A percentile compares a stretch with the other conserved stretches of the same genome.
These are phyloP conservation scores for Hygrophorus russula DNA, from an alignment of 768 basidiomycete species.

Conservation along the genomic window DNA sequence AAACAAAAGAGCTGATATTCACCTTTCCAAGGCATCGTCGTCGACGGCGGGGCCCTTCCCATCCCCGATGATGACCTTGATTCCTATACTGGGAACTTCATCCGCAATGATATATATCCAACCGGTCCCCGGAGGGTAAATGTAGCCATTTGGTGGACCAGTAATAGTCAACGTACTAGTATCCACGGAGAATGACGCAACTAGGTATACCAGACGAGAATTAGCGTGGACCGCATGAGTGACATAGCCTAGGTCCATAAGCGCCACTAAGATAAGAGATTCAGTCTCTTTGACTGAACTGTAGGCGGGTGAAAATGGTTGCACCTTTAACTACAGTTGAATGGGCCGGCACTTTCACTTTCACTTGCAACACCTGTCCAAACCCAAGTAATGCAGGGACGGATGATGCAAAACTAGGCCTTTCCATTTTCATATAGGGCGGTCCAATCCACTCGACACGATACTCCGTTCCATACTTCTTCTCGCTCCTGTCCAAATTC, in stretches of 20 bases:
- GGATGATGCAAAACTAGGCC: constrained; percentile 36
- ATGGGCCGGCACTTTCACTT: constrained; percentile 26
- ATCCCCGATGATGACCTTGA: constrained; percentile 57
- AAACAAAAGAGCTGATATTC: constrained; percentile 13
- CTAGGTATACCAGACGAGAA: constrained; percentile 63
- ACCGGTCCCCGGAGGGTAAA: constrained; percentile 78
- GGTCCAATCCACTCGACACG: constrained; percentile 81
- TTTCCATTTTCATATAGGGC: constrained; percentile 56
- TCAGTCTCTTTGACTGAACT: neutral
- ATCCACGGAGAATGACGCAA: constrained; percentile 26
- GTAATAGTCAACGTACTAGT: constrained; percentile 38
- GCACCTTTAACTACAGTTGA: constrained; percentile 38
- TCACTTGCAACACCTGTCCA: constrained; percentile 33
- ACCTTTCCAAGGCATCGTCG: constrained; percentile 47
- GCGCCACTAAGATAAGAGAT: constrained; percentile 33
- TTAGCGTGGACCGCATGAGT: constrained; percentile 73
- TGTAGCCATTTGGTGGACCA: constrained; percentile 48
- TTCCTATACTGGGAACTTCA: constrained; percentile 54
- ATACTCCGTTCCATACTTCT: constrained; percentile 76
- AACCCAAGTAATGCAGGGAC: constrained; percentile 29
- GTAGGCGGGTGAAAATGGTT: constrained; percentile 2
- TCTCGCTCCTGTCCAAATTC: constrained; percentile 66
- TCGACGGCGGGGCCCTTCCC: constrained; percentile 53
- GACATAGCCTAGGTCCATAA: constrained; percentile 78
- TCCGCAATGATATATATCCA: constrained; percentile 61